A percentile compares a stretch with the other conserved stretches of the same genome.
Evolutionary conservation across 495 filamentous ascomycete species (phyloP).

Genomic region (Apodospora peruviana): DNA sequence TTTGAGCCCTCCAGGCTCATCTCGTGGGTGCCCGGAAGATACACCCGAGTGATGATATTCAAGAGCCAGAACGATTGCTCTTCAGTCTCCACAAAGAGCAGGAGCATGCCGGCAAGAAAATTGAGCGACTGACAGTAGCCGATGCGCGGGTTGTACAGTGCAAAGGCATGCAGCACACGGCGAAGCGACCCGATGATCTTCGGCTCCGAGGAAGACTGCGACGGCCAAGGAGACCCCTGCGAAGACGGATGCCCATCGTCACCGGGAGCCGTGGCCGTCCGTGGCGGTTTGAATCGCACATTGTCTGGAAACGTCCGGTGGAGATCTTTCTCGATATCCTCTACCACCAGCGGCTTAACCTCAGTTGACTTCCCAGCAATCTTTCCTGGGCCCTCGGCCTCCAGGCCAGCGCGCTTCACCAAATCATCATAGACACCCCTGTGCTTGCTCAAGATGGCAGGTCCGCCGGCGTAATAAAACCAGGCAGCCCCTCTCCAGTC

Average conservation of each 20-base stretch:
- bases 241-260: neutral
- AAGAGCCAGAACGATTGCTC: conserved; percentile 95
- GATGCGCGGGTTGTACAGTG: conserved; percentile 79
- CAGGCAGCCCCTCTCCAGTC: conserved; percentile 90
- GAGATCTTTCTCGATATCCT: conserved; percentile 91
- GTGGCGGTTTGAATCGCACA: conserved; percentile 71
- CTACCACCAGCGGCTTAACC: conserved; percentile 65
- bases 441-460: conserved; percentile 66
- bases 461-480: conserved; percentile 97
- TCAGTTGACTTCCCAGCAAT: conserved; percentile 25
- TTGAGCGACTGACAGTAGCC: conserved; percentile 97
- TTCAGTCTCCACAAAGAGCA: conserved; percentile 80
- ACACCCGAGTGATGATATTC: conserved; percentile 80
- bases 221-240: conserved; percentile 24
- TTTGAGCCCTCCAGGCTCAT: conserved; percentile 89
- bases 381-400: conserved; percentile 12
- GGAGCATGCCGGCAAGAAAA: conserved; percentile 91
- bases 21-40: conserved; percentile 90
- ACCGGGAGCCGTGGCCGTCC: conserved; percentile 1
- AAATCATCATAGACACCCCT: conserved; percentile 68
- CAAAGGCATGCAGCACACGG: conserved; percentile 82
- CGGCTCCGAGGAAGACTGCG: no score
- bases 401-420: conserved; percentile 40
- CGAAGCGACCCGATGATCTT: conserved; percentile 75
- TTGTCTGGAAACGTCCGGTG: conserved; percentile 97